These are phyloP conservation scores for Misopates orontium DNA, from an alignment of 257 asterid genomes.

Conservation along the genomic window DNA sequence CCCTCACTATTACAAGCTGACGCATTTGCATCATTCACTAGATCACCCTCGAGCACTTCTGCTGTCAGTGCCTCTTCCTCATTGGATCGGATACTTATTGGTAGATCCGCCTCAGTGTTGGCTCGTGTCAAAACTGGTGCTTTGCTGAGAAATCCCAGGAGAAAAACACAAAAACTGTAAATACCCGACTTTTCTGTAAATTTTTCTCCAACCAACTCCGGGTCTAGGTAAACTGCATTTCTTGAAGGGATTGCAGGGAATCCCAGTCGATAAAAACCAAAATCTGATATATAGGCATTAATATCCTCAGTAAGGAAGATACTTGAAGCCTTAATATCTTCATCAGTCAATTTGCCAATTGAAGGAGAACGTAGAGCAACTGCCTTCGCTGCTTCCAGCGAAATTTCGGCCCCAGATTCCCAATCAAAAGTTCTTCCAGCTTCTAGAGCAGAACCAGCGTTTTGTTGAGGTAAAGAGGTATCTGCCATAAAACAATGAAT, in stretches of 20 bases:
- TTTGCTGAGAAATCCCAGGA: neutral
- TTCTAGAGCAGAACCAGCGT: neutral
- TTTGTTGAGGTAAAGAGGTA: neutral
- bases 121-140: neutral
- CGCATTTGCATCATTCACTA: neutral
- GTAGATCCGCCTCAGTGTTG: neutral
- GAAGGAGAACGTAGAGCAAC: neutral
- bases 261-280: neutral
- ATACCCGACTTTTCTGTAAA: neutral
- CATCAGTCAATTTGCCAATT: neutral
- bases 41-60: neutral
- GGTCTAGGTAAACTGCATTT: neutral
- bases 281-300: neutral
- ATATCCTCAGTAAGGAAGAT: neutral
- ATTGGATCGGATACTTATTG: neutral
- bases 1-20: neutral
- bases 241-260: neutral
- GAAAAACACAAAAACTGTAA: neutral
- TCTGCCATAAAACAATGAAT: neutral
- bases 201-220: neutral
- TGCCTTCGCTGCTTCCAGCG: neutral
- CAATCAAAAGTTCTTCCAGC: neutral
- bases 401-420: neutral
- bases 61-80: neutral
- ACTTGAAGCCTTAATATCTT: neutral